phyloP scores from a whole-genome alignment of 805 yeast species.

The Metschnikowia matae region DNA sequence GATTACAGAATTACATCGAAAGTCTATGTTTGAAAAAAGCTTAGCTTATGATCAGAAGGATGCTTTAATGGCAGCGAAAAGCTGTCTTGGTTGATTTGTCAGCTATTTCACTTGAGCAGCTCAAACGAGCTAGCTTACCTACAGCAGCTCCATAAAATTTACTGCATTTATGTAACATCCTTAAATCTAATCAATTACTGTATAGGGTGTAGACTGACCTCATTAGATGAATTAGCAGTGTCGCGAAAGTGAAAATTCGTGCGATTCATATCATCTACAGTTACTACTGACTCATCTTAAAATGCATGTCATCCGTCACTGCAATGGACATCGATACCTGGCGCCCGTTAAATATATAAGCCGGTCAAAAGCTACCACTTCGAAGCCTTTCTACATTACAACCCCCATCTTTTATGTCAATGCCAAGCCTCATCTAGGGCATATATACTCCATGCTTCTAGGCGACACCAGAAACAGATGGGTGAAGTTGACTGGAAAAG shows the following conservation, averaged over 20 bases:
- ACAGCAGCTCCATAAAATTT: not conserved
- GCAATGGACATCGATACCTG: not conserved
- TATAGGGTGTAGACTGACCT: not conserved
- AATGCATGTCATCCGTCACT: not conserved
- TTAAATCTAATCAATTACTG: not conserved
- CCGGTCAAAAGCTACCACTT: not conserved
- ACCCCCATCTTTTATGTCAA: slow-evolving; percentile 96
- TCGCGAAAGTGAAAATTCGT: not conserved
- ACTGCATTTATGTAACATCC: not conserved
- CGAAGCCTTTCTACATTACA: slow-evolving; percentile 51
- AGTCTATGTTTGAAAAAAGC: not conserved
- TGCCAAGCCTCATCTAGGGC: slow-evolving; percentile 93
- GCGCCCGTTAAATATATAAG: not conserved
- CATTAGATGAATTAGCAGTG: not conserved
- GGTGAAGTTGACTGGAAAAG: slow-evolving; percentile 41
- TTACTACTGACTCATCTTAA: not conserved
- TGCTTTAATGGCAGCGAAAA: not conserved
- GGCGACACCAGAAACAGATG: slow-evolving; percentile 79
- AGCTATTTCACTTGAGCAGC: not conserved
- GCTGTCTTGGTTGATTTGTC: not conserved
- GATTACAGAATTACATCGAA: not conserved
- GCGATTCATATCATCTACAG: not conserved
- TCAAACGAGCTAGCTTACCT: not conserved
- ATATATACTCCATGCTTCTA: slow-evolving; percentile 79
- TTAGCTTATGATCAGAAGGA: not conserved